Evolutionary conservation across 140 eudicot species (phyloP).

Genomic region (Oenanthe javanica): DNA sequence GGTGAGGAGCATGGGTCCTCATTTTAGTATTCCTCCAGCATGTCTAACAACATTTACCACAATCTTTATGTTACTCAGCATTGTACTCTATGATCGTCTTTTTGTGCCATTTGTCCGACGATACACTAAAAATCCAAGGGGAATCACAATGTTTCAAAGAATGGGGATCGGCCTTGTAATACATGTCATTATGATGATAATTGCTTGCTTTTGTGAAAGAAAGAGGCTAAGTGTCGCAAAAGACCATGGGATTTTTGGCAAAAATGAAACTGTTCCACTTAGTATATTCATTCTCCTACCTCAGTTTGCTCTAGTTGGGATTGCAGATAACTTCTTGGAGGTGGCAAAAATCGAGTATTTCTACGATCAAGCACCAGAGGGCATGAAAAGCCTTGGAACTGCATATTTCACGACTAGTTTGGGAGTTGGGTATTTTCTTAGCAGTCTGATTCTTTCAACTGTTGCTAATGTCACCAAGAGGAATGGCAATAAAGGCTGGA

Average conservation of each 20-base stretch:
- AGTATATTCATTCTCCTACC: constrained; percentile 3
- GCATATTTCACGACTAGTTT: constrained; percentile 6
- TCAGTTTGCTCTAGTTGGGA: constrained; percentile 9
- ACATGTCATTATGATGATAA: constrained; percentile 8
- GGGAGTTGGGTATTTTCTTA: constrained; percentile 11
- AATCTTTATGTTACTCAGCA: constrained; percentile 10
- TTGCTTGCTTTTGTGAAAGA: constrained; percentile 10
- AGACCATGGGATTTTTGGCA: constrained; percentile 1
- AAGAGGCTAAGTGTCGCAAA: constrained; percentile 9
- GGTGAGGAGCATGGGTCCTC: constrained; percentile 10
- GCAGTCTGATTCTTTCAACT: constrained; percentile 14
- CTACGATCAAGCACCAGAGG: constrained; percentile 9
- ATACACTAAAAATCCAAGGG: constrained; percentile 11
- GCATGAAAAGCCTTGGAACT: constrained; percentile 15
- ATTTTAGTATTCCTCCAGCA: constrained; percentile 11
- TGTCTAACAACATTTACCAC: constrained; percentile 11
- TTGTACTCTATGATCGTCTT: constrained; percentile 5
- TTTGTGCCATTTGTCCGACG: background rate
- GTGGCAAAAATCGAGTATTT: constrained; percentile 8
- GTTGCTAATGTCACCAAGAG: constrained; percentile 11
- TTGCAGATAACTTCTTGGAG: constrained; percentile 9
- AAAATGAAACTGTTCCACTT: constrained; percentile 6
- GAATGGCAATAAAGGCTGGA: constrained; percentile 13
- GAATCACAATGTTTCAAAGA: constrained; percentile 15
- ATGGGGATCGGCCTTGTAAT: constrained; percentile 13